phyloP scores from a whole-genome alignment of 176 grass and related monocot genomes.

The Oropetium thomaeum region DNA sequence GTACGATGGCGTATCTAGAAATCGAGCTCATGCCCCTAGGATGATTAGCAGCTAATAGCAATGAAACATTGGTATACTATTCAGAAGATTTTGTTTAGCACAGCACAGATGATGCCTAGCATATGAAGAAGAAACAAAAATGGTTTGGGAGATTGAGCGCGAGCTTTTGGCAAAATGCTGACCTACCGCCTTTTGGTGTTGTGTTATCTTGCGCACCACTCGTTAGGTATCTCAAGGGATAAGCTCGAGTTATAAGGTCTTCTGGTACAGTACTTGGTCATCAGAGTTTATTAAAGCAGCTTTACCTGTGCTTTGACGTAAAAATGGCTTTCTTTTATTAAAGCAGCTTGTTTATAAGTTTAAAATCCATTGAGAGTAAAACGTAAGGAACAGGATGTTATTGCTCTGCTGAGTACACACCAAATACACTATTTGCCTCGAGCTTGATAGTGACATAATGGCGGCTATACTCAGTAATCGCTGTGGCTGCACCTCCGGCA shows the following conservation, averaged over 20 bases:
- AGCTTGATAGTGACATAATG: too few species aligned
- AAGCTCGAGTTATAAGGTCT: constrained; percentile 12
- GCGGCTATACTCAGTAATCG: too few species aligned
- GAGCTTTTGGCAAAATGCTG: constrained; percentile 16
- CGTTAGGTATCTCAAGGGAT: not conserved
- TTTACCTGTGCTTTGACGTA: not conserved
- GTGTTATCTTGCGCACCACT: not conserved
- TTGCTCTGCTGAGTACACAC: too few species aligned
- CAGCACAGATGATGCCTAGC: too few species aligned
- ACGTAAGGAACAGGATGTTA: too few species aligned
- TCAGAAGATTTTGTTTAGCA: not conserved
- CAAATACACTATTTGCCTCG: too few species aligned
- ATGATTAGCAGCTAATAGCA: not conserved
- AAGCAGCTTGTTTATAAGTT: too few species aligned
- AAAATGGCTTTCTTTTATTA: not conserved
- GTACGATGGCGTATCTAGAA: too few species aligned
- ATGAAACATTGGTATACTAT: not conserved
- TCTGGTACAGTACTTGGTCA: not conserved
- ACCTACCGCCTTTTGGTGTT: not conserved
- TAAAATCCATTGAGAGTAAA: too few species aligned
- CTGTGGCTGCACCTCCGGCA: too few species aligned
- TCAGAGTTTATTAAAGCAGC: not conserved
- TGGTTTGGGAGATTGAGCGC: not conserved
- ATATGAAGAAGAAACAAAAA: not conserved
- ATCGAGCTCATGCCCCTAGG: too few species aligned